Evolutionary conservation across 108 stramenopile genomes (phyloP), one percentile per base, ranked within the genome.

Genomic region (Aureococcus anophagefferens): DNA sequence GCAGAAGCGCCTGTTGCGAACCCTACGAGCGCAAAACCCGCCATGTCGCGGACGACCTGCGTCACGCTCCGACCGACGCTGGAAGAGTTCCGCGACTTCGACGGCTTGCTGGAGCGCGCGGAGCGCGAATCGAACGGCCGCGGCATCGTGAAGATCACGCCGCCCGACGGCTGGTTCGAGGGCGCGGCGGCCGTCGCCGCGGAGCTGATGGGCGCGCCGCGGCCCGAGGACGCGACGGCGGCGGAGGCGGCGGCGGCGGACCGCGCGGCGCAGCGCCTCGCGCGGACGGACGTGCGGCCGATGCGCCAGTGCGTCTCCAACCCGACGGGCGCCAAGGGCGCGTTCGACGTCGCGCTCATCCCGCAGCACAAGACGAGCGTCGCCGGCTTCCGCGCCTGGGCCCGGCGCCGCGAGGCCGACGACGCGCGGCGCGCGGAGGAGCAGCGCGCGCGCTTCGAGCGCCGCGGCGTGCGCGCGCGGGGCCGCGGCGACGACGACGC

Each of bases 61-160:
- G 83, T 82, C 13, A 80, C 83, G 5, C 79, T 84, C 67, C 64
- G 78, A 30, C 84, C 84, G 0, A 76, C 81, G 5, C 67, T 72
- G 63, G 80, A 73, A 28, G 84, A 85, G 62, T 85, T 85, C 67
- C 33, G 45, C 72, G 73, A 81, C 64, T 84, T 85, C 51, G 32
- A 73, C 0, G 35, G 40, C 32, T 84, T 78, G 35, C 44, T 85
- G 63, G 68, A 65, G 15, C 37, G 59, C 30, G 75, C 83, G 35
- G 82, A 85, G 29, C 46, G 35, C 28, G 75, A 35, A 14, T 73
- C 65, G 0, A 68, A 63, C 32, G 44, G 71, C 30, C 68, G 46
- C 18, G 83, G 83, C 15, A 65, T 85, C 33, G 79, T 78, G 70
- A 85, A 85, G 66, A 72, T 85, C 64, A 76, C 83, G 14, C 84